Percentiles rank a stretch among this genome's conserved stretches.
Conservation (phyloP, 768 basidiomycete species). For the Tricholoma matsutake region DNA sequence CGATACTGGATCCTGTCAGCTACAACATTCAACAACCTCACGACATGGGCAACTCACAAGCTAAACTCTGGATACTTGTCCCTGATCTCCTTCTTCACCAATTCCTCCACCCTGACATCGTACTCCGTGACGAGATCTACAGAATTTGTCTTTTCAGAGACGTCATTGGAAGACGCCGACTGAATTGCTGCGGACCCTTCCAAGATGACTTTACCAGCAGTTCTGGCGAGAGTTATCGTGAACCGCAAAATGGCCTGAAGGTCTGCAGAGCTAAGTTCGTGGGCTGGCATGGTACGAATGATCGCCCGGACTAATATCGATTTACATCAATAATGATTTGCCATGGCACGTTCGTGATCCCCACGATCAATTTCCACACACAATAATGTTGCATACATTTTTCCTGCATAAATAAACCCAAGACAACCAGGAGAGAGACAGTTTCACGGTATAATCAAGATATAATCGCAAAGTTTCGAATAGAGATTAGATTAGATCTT, state of each 20-base stretch:
- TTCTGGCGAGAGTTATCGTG: constrained; percentile 64
- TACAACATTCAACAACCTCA: not conserved
- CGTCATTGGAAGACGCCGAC: constrained; percentile 41
- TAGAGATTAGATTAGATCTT: constrained; percentile 33
- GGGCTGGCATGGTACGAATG: constrained; percentile 27
- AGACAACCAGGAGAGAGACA: no score
- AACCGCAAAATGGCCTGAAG: constrained; percentile 65
- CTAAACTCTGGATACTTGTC: constrained; percentile 69
- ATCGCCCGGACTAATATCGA: not conserved
- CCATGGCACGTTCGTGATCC: no score
- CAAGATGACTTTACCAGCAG: constrained; percentile 73
- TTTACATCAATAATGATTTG: no score
- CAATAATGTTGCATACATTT: no score
- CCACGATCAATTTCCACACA: no score
- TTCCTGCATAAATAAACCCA: no score
- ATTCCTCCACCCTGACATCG: constrained; percentile 86
- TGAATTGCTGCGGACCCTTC: constrained; percentile 77
- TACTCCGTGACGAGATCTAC: constrained; percentile 96
- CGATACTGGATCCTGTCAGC: constrained; percentile 55
- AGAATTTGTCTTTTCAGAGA: constrained; percentile 88
- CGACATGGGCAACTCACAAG: constrained; percentile 60
- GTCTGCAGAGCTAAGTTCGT: constrained; percentile 42
- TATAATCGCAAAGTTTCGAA: no score
- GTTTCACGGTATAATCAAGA: no score
- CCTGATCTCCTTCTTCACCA: constrained; percentile 69